These are phyloP conservation scores for Rhododendron ferrugineum DNA, from an alignment of 148 eudicot genomes.

Conservation along the genomic window DNA sequence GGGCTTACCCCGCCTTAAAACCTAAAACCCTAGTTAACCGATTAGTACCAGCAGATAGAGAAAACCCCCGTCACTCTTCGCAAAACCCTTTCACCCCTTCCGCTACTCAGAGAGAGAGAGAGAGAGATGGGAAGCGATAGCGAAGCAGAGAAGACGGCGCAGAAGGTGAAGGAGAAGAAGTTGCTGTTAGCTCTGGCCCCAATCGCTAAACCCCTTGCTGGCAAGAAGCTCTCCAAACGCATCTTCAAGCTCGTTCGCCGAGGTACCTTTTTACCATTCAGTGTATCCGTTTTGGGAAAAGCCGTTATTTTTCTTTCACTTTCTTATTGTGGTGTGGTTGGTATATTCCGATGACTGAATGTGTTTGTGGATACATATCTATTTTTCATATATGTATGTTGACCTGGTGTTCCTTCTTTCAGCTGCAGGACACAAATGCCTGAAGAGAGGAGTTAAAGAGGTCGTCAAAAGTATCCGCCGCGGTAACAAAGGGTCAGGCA, in stretches of 20 bases:
- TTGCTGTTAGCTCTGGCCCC: constrained; percentile 64
- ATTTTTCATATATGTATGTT: neutral
- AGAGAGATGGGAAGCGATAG: constrained; percentile 61
- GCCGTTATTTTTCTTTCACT: neutral
- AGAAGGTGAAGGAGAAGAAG: constrained; percentile 66
- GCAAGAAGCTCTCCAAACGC: constrained; percentile 86
- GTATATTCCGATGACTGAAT: neutral
- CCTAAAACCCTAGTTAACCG: neutral
- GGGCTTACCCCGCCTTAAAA: neutral
- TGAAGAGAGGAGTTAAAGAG: constrained; percentile 97
- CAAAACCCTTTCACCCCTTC: neutral
- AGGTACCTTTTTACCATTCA: constrained; percentile 32
- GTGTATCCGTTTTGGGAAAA: neutral
- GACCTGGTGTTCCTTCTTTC: neutral
- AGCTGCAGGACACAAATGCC: constrained; percentile 93
- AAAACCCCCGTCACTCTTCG: neutral
- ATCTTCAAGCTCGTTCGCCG: constrained; percentile 78
- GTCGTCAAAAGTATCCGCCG: constrained; percentile 89
- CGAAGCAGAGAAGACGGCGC: constrained; percentile 61
- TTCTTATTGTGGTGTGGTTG: neutral
- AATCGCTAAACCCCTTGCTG: constrained; percentile 88
- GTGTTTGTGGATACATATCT: neutral
- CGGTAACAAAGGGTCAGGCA: constrained; percentile 75
- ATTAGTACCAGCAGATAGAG: neutral
- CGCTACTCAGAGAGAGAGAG: neutral